Conservation (phyloP, 345 rosid genomes). For the Firmiana major region DNA sequence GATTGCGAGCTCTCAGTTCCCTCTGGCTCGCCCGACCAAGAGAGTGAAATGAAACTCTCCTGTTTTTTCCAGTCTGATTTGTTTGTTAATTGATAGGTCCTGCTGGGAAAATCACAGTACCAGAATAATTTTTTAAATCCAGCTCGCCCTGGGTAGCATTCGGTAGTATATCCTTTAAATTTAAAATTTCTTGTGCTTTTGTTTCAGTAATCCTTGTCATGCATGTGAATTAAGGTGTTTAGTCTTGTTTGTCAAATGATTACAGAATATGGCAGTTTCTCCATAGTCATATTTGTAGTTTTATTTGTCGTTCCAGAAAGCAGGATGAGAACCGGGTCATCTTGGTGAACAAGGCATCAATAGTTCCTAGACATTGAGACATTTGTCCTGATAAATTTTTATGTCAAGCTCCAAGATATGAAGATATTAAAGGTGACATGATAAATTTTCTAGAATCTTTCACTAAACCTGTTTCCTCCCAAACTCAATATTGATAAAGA, state of each 20-base stretch:
- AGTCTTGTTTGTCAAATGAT: background rate
- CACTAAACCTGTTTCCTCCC: background rate
- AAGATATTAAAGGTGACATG: no score
- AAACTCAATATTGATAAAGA: background rate
- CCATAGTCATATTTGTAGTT: background rate
- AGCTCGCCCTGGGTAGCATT: background rate
- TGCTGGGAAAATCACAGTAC: conserved; percentile 11
- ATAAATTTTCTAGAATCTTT: no score
- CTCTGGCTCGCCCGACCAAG: conserved; percentile 96
- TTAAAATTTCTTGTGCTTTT: background rate
- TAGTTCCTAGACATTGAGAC: no score
- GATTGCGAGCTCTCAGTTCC: conserved; percentile 95
- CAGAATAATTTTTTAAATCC: background rate
- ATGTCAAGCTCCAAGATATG: background rate
- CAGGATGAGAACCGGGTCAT: background rate
- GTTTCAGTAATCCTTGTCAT: background rate
- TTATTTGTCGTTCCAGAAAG: background rate
- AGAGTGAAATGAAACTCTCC: conserved; percentile 47
- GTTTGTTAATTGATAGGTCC: conserved; percentile 12
- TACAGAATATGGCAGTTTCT: background rate
- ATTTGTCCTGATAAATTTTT: background rate
- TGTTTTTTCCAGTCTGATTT: background rate
- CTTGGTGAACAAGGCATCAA: background rate
- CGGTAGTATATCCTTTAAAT: background rate
- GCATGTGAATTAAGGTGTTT: background rate